A percentile compares a stretch with the other conserved stretches of the same genome.
phyloP scores from a whole-genome alignment of 2,329 filamentous ascomycete species.

The Paecilomyces niveus region DNA sequence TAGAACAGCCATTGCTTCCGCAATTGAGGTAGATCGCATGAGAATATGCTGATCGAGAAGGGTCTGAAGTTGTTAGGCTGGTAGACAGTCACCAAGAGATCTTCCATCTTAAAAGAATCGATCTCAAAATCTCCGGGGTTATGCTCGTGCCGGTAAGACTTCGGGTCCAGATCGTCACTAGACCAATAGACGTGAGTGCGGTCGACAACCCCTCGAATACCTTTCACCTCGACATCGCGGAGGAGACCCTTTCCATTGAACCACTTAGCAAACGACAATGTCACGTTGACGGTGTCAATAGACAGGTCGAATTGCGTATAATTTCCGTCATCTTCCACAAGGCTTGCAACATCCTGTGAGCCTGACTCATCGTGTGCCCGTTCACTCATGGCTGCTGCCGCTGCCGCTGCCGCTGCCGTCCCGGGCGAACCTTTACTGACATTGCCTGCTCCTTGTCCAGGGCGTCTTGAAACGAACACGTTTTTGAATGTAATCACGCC shows the following conservation, averaged over 20 bases:
- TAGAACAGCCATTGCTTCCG: slow-evolving; percentile 98
- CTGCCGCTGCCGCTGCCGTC: slow-evolving; percentile 76
- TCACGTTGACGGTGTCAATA: slow-evolving; percentile 92
- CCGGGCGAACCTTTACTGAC: slow-evolving; percentile 89
- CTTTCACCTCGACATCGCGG: slow-evolving; percentile 87
- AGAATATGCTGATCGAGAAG: slow-evolving; percentile 91
- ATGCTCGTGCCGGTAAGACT: slow-evolving; percentile 81
- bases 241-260: slow-evolving; percentile 93
- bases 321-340: slow-evolving; percentile 76
- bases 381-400: slow-evolving; percentile 55
- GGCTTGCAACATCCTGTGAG: slow-evolving; percentile 18
- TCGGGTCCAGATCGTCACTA: slow-evolving; percentile 65
- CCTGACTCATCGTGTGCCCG: slow-evolving; percentile 34
- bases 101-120: slow-evolving; percentile 92
- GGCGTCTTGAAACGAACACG: slow-evolving; percentile 87
- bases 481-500: slow-evolving; percentile 96
- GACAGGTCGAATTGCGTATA: slow-evolving; percentile 97
- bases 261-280: slow-evolving; percentile 96
- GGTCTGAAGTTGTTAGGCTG: slow-evolving; percentile 89
- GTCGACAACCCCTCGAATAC: slow-evolving; percentile 86
- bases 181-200: slow-evolving; percentile 73
- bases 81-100: slow-evolving; percentile 83
- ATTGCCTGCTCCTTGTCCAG: slow-evolving; percentile 71
- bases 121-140: slow-evolving; percentile 93
- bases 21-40: slow-evolving; percentile 84